Evolutionary conservation across 2,329 filamentous ascomycete species (phyloP).

Genomic region (Penicillium digitatum): DNA sequence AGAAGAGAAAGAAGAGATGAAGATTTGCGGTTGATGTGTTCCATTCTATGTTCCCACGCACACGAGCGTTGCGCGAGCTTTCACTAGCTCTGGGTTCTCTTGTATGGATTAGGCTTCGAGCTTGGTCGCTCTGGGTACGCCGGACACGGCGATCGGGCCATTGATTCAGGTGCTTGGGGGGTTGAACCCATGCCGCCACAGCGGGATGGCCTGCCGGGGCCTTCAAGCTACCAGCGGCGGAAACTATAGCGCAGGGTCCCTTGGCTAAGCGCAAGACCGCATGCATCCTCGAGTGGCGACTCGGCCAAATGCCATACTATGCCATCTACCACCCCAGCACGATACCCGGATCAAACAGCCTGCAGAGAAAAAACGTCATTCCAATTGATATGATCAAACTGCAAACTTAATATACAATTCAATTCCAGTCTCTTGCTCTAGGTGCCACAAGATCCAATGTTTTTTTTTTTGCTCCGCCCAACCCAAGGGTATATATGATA

Average conservation of each 20-base stretch:
- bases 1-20: conserved; percentile 49
- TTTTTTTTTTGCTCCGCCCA: conserved; percentile 23
- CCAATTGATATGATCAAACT: conserved; percentile 8
- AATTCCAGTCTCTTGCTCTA: conserved; percentile 24
- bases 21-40: neutral
- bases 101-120: neutral
- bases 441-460: conserved; percentile 16
- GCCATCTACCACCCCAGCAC: neutral
- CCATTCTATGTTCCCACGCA: neutral
- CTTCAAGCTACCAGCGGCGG: neutral
- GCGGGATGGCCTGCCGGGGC: neutral
- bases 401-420: conserved; percentile 21
- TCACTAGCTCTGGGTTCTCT: neutral
- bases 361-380: conserved; percentile 9
- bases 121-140: neutral
- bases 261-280: neutral
- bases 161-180: neutral
- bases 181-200: neutral
- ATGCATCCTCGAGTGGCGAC: neutral
- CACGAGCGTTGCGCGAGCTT: neutral
- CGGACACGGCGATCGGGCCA: neutral
- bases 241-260: neutral
- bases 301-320: neutral
- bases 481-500: conserved; percentile 28
- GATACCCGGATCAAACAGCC: neutral